phyloP scores from a whole-genome alignment of 2,329 filamentous ascomycete genomes.

The Cadophora gregata region DNA sequence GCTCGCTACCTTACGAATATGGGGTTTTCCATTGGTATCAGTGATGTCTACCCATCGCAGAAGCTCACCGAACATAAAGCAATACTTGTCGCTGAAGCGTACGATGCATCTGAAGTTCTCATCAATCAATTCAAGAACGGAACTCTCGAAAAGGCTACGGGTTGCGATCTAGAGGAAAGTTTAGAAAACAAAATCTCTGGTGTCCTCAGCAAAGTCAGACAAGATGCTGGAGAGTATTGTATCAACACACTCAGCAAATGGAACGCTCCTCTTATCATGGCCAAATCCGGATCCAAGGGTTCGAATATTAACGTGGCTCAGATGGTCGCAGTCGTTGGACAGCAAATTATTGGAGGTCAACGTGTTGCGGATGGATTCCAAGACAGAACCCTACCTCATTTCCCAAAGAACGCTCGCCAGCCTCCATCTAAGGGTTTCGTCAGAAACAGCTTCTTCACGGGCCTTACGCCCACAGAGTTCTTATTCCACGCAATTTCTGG shows the following conservation, averaged over 20 bases:
- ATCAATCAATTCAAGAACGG: slow-evolving; percentile 82
- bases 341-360: slow-evolving; percentile 94
- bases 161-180: slow-evolving; percentile 90
- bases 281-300: slow-evolving; percentile 94
- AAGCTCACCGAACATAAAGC: slow-evolving; percentile 76
- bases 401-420: slow-evolving; percentile 89
- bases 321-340: slow-evolving; percentile 96
- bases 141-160: slow-evolving; percentile 83
- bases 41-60: slow-evolving; percentile 86
- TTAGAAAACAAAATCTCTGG: slow-evolving; percentile 90
- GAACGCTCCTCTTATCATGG: slow-evolving; percentile 96
- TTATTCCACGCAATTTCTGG: slow-evolving; percentile 98
- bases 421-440: slow-evolving; percentile 98
- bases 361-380: slow-evolving; percentile 97
- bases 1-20: slow-evolving; percentile 87
- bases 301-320: slow-evolving; percentile 98
- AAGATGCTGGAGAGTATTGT: slow-evolving; percentile 89
- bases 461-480: slow-evolving; percentile 88
- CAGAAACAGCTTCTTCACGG: slow-evolving; percentile 95
- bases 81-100: slow-evolving; percentile 76
- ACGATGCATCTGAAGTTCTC: slow-evolving; percentile 80
- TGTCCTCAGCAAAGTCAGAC: slow-evolving; percentile 89
- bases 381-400: slow-evolving; percentile 92
- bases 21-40: slow-evolving; percentile 95
- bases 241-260: slow-evolving; percentile 87